phyloP scores from a whole-genome alignment of 345 rosid species.

The Salix koriyanagi region DNA sequence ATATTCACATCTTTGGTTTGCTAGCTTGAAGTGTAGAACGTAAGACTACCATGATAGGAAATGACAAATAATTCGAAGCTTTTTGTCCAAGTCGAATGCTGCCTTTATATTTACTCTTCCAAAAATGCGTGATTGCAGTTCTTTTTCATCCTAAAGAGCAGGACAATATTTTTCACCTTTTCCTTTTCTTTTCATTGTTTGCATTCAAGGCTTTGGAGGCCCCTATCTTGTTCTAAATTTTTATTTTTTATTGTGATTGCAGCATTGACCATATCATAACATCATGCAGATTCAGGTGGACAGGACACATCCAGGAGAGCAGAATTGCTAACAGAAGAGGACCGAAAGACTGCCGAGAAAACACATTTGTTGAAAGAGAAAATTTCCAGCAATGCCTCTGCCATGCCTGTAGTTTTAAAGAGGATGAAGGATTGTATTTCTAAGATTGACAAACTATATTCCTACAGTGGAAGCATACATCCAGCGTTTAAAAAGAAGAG shows the following conservation, averaged over 20 bases:
- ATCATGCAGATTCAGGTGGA: constrained; percentile 17
- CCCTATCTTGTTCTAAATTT: neutral
- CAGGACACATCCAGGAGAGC: constrained; percentile 17
- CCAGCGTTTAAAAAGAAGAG: constrained; percentile 42
- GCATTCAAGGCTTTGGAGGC: neutral
- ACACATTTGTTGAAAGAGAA: constrained; percentile 42
- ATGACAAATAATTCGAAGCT: neutral
- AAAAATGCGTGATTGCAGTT: neutral
- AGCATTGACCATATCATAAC: constrained; percentile 2
- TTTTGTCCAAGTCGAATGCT: neutral
- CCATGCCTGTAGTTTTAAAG: constrained; percentile 47
- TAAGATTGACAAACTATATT: constrained; percentile 45
- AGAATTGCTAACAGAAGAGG: constrained; percentile 18
- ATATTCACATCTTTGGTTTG: neutral
- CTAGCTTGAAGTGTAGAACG: neutral
- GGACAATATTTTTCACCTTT: neutral
- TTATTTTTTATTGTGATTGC: neutral
- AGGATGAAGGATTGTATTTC: constrained; percentile 56
- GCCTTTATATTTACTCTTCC: neutral
- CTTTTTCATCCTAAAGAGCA: neutral
- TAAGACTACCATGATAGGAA: neutral
- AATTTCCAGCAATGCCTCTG: constrained; percentile 38
- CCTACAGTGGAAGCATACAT: constrained; percentile 42
- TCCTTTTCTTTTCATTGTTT: neutral
- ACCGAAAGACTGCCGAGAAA: constrained; percentile 36